Conservation (phyloP, 177 flowering plant species). For the Vitis hybrid region DNA sequence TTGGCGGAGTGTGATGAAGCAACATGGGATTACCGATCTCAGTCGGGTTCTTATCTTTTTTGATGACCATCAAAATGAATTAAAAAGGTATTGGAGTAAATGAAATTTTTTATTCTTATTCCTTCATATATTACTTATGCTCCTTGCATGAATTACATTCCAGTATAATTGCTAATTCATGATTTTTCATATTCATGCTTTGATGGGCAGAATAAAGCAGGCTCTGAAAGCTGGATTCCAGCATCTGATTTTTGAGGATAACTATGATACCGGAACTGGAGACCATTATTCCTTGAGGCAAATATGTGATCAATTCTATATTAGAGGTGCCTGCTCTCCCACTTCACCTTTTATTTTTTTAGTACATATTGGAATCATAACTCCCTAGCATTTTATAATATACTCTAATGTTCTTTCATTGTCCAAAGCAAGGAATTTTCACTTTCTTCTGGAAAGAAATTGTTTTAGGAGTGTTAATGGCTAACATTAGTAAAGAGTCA, state of each 20-base stretch:
- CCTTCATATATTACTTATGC: neutral
- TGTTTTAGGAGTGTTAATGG: too few species aligned
- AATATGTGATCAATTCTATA: constrained; percentile 89
- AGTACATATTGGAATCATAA: too few species aligned
- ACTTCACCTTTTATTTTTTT: constrained; percentile 2
- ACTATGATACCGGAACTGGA: constrained; percentile 97
- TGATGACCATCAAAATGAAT: constrained; percentile 95
- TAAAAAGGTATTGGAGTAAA: constrained; percentile 64
- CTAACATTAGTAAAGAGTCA: too few species aligned
- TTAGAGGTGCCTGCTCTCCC: constrained; percentile 60
- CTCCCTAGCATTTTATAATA: too few species aligned
- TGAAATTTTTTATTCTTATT: neutral
- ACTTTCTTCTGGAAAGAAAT: too few species aligned
- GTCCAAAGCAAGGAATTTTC: too few species aligned
- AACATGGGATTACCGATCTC: constrained; percentile 72
- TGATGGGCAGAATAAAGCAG: constrained; percentile 65
- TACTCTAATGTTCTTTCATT: too few species aligned
- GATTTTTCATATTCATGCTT: constrained; percentile 9
- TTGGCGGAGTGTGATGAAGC: constrained; percentile 73
- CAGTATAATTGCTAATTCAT: neutral
- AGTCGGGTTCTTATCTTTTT: constrained; percentile 79
- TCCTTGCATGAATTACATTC: neutral
- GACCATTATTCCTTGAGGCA: constrained; percentile 97
- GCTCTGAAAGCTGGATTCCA: constrained; percentile 86
- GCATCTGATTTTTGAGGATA: constrained; percentile 95